A percentile compares a stretch with the other conserved stretches of the same genome.
Conservation (phyloP, 2,329 filamentous ascomycete species). For the Fusarium luffae region DNA sequence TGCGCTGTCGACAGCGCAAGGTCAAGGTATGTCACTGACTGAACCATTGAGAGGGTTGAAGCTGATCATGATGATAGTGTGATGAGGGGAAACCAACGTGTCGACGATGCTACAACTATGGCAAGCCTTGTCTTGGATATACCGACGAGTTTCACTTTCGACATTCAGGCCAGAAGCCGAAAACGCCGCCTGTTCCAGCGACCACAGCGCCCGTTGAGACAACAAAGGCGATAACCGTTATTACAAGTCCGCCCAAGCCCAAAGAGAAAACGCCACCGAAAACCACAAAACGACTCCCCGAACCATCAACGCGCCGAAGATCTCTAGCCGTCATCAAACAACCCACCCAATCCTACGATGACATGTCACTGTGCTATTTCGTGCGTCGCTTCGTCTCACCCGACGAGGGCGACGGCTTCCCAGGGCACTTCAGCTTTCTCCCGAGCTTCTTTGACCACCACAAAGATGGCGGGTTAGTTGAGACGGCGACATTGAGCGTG, state of each 20-base stretch:
- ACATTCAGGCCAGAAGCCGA: conserved; percentile 28
- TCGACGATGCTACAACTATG: conserved; percentile 49
- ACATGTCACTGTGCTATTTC: conserved; percentile 50
- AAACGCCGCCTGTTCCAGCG: neutral
- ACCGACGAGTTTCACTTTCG: conserved; percentile 52
- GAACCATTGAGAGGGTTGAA: neutral
- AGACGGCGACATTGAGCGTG: conserved; percentile 49
- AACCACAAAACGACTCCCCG: neutral
- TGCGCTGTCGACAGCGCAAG: too few relatives aligned
- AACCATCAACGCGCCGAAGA: neutral
- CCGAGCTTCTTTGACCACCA: conserved; percentile 45
- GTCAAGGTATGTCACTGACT: conserved; percentile 44
- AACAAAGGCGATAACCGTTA: neutral
- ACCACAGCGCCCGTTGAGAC: neutral
- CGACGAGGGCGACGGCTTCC: conserved; percentile 45
- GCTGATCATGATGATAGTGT: conserved; percentile 34
- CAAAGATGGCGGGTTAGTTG: conserved; percentile 43
- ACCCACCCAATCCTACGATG: conserved; percentile 36
- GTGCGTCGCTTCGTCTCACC: conserved; percentile 50
- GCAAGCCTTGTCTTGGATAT: conserved; percentile 50
- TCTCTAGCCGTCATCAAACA: conserved; percentile 23
- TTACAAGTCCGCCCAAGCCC: neutral
- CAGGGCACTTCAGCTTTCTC: conserved; percentile 50
- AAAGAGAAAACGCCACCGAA: neutral
- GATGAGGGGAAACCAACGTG: conserved; percentile 50